Conservation (phyloP, 1,284 basidiomycete genomes). For the Hemileia vastatrix region DNA sequence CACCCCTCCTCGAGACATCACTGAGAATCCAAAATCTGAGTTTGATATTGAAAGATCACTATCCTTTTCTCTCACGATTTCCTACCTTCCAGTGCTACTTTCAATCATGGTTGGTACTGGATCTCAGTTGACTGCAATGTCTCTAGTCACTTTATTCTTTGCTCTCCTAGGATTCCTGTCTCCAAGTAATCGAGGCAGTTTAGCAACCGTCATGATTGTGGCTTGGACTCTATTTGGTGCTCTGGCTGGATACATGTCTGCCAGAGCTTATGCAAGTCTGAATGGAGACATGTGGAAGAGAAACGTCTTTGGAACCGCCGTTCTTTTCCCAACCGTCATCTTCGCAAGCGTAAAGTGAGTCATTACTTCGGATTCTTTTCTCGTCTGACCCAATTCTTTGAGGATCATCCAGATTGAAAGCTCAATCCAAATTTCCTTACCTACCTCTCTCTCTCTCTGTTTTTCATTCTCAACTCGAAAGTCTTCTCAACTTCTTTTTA, state of each 20-base stretch:
- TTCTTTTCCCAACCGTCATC: conserved; percentile 69
- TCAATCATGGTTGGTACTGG: conserved; percentile 84
- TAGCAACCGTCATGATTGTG: conserved; percentile 91
- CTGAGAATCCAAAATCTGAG: no score
- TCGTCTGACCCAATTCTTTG: no score
- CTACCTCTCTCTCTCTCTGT: conserved; percentile 5
- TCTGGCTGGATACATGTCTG: conserved; percentile 80
- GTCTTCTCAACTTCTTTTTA: conserved; percentile 73
- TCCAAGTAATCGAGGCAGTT: conserved; percentile 84
- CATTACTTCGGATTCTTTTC: conserved; percentile 6
- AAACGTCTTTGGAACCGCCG: conserved; percentile 77
- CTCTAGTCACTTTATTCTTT: conserved; percentile 83
- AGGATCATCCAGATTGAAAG: neutral
- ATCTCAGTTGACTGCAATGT: conserved; percentile 79
- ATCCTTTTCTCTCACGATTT: no score
- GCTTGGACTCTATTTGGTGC: conserved; percentile 90
- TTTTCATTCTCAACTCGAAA: conserved; percentile 60
- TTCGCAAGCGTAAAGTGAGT: no score
- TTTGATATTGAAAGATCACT: no score
- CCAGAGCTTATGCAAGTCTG: conserved; percentile 68
- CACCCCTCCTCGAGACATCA: no score
- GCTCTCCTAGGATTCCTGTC: conserved; percentile 92
- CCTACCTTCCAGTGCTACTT: no score
- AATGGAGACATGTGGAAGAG: conserved; percentile 70
- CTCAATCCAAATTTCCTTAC: conserved; percentile 22